These are phyloP conservation scores for Metschnikowia proteae DNA, from an alignment of 805 yeast species.

Conservation along the genomic window DNA sequence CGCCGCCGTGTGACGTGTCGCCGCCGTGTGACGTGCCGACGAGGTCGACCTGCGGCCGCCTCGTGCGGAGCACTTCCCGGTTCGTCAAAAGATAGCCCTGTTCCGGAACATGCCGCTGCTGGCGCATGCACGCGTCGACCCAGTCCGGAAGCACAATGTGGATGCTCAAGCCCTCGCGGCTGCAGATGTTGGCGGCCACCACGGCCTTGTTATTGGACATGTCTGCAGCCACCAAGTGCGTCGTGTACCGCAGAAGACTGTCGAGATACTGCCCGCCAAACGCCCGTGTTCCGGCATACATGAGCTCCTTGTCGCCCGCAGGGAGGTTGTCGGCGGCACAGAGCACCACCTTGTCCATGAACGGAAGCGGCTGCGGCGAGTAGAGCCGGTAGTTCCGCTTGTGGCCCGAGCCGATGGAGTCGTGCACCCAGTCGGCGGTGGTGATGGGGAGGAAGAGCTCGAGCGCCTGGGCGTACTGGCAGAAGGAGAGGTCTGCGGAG, in stretches of 20 bases:
- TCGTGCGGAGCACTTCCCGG: slow-evolving; percentile 19
- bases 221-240: slow-evolving; percentile 68
- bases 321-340: slow-evolving; percentile 57
- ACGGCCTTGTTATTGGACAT: slow-evolving; percentile 54
- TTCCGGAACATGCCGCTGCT: slow-evolving; percentile 50
- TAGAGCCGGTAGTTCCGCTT: slow-evolving; percentile 50
- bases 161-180: slow-evolving; percentile 35
- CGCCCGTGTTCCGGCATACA: slow-evolving; percentile 63
- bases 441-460: slow-evolving; percentile 63
- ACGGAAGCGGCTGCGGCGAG: slow-evolving; percentile 67
- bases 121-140: slow-evolving; percentile 67
- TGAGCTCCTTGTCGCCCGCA: slow-evolving; percentile 58
- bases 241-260: slow-evolving; percentile 61
- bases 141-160: slow-evolving; percentile 72
- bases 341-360: slow-evolving; percentile 59
- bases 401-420: slow-evolving; percentile 29
- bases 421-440: slow-evolving; percentile 56
- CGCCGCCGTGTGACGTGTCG: neutral
- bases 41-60: slow-evolving; percentile 11
- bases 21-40: neutral
- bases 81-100: slow-evolving; percentile 44
- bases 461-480: slow-evolving; percentile 45
- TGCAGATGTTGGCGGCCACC: slow-evolving; percentile 43
- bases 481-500: slow-evolving; percentile 49
- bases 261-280: slow-evolving; percentile 76